These are phyloP conservation scores for Xylariaceae sp. DNA, from an alignment of 2,329 filamentous ascomycete genomes.

Conservation along the genomic window DNA sequence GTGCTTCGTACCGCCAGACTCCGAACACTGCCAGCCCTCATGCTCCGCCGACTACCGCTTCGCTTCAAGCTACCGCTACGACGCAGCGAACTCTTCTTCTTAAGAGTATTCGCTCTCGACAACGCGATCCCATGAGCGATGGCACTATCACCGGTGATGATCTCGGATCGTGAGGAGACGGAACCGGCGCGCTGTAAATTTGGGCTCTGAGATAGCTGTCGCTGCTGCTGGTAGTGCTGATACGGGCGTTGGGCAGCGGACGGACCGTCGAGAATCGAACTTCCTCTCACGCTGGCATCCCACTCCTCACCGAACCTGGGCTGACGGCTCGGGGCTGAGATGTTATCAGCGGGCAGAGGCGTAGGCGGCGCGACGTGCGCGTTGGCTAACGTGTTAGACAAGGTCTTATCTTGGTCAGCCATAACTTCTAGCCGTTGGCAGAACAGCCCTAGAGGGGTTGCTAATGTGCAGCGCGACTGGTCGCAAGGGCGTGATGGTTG, in stretches of 20 bases:
- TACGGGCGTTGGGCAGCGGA: slow-evolving; percentile 22
- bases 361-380: slow-evolving; percentile 32
- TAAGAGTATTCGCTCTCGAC: slow-evolving; percentile 66
- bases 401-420: slow-evolving; percentile 33
- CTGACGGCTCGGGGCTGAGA: slow-evolving; percentile 27
- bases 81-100: slow-evolving; percentile 80
- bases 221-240: slow-evolving; percentile 15
- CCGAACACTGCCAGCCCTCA: slow-evolving; percentile 80
- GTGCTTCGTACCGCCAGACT: slow-evolving; percentile 71
- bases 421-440: slow-evolving; percentile 25
- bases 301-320: slow-evolving; percentile 67
- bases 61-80: slow-evolving; percentile 71
- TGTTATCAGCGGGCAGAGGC: slow-evolving; percentile 23
- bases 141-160: slow-evolving; percentile 42
- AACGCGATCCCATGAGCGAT: slow-evolving; percentile 37
- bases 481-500: background rate
- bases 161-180: slow-evolving; percentile 47
- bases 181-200: slow-evolving; percentile 60
- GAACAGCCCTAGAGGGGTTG: slow-evolving; percentile 23
- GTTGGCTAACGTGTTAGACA: slow-evolving; percentile 38
- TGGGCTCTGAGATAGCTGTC: slow-evolving; percentile 26
- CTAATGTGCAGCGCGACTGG: slow-evolving; percentile 16
- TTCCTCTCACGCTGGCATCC: slow-evolving; percentile 63
- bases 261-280: slow-evolving; percentile 56
- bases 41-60: slow-evolving; percentile 74